Base-by-base conservation (phyloP, 2,329 filamentous ascomycete genomes). In the Fusarium sp. region DNA sequence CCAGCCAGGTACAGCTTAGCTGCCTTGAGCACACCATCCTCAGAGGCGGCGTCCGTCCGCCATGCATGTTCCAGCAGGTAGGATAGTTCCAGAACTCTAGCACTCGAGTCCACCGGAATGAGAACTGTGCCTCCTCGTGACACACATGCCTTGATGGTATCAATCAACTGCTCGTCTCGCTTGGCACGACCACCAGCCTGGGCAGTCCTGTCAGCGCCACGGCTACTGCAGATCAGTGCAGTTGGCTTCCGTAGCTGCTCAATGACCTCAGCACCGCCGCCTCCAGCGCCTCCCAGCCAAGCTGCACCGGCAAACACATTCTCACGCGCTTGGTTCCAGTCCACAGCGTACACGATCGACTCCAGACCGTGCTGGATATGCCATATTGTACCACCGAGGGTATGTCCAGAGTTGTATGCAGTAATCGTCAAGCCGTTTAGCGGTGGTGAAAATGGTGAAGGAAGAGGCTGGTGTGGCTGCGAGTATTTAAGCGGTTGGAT, bases 251-350 rank as follows among this genome's bases (percentile, higher is more conserved):
- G 92, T 76, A 99, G 84, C 80, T 97, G 94, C 83, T 99, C 97
- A 65, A 98, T 95, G 22, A 99, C 95, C 80, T 98, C 95, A 10
- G 94, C 93, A 22, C 95, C 94, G 45, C 94, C 94, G 1, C 90
- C 91, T 33, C 92, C 94, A 25, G 92, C 92, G 7, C 94, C 94
- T 54, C 94, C 95, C 47, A 99, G 88, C 95, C 97, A 98, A 30
- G 96, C 95, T 25, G 97, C 97, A 72, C 96, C 96, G 0, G 96
- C 92, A 69, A 98, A 92, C 17, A 98, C 95, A 83, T 98, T 97
- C 81, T 99, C 97, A 76, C 95, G 91, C n/a, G 94, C 95, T 83
- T 98, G 95, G 78, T 98, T 98, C 97, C 97, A 99, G 80, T 98
- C 96, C 20, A 98, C 94, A 1, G 97, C 96, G 79, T 99, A 98